Base-by-base conservation (phyloP, 768 basidiomycete genomes). In the Sporobolomyces phaffii region DNA sequence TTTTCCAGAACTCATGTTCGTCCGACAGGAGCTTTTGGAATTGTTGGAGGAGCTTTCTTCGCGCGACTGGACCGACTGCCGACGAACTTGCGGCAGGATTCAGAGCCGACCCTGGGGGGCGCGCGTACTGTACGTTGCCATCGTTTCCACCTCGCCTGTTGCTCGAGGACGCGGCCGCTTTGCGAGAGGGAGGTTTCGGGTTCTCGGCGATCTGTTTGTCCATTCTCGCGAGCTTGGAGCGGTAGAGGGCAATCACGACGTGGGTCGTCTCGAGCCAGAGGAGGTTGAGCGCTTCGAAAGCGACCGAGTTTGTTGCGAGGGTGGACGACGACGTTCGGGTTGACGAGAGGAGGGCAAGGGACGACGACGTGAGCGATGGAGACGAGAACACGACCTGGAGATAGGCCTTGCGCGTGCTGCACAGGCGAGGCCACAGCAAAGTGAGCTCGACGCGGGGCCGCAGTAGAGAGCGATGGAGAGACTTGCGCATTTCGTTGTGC, bases 191-290 rank as follows among this genome's bases (percentile, higher is more conserved):
- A 20, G 65, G 66, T 15, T 49, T 45, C 6, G 68, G 68, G 7
- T 40, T 51, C 8, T 60, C 54, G 20, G 70, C 60, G 49, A 74
- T 65, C 10, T 60, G 81, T 47, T 74, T 84, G 79, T 91, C 89
- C 60, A 90, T 82, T 0, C 80, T 77, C 45, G 84, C 78, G 73
- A 93, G 84, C 51, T 82, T 84, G 68, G 87, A 83, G 77, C 92
- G 91, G 81, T 90, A 93, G 28, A 83, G 81, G 20, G 87, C 80
- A 69, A 94, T 94, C 78, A 91, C 84, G 43, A 84, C 82, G 78
- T 94, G 89, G 41, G 89, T 88, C 0, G 91, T 93, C 75, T 90
- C 87, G 85, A 91, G 89, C 91, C 91, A 94, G 13, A 94, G 82
- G 70, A 88, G 86, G 34, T 83, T 88, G 75, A 91, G 88, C 45